Evolutionary conservation across 2,329 filamentous ascomycete species (phyloP), one percentile per base, ranked within the genome.

Genomic region (Pseudogymnoascus sp.): DNA sequence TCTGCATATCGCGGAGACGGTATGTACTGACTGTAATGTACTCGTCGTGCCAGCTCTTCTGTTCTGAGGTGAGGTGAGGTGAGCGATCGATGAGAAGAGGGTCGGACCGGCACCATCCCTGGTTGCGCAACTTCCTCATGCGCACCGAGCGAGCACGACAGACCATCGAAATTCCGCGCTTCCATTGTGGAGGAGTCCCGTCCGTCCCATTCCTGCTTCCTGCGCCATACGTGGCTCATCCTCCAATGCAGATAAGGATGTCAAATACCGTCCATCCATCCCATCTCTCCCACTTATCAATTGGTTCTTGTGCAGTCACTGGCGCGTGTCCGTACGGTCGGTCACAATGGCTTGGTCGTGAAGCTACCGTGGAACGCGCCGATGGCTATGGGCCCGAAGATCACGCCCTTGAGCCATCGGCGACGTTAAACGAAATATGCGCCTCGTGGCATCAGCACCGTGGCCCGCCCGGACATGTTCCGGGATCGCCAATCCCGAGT

Each of bases 401-500:
- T 52, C 18, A 52, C 19, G 45, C 45, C 33, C 26, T 52, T 30
- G n/a, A 15, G 23, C 33, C 45, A 30, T 30, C 26, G 45, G n/a
- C n/a, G 45, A 30, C 45, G 45, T 52, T 52, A 30, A 8, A 52
- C 26, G 15, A 52, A 52, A 52, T 52, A 52, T 30, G 45, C 26
- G 26, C 45, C 45, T 52, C 45, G 45, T 52, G 45, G 45, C 45
- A 52, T 18, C 26, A 52, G 15, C 45, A 30, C 10, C 45, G 15
- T 52, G 45, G 45, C 26, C 26, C 45, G 45, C 45, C 15, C 26
- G 45, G 15, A 33, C 45, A 18, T 52, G 45, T 28, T 52, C 26
- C 45, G 45, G 45, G 45, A 52, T 52, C 26, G 45, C 45, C 45
- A 52, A 33, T 52, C 45, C 45, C 26, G 45, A 52, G 45, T 52